These are phyloP conservation scores for Loxodes magnus DNA, from an alignment of 73 alveolate genomes.

Conservation along the genomic window DNA sequence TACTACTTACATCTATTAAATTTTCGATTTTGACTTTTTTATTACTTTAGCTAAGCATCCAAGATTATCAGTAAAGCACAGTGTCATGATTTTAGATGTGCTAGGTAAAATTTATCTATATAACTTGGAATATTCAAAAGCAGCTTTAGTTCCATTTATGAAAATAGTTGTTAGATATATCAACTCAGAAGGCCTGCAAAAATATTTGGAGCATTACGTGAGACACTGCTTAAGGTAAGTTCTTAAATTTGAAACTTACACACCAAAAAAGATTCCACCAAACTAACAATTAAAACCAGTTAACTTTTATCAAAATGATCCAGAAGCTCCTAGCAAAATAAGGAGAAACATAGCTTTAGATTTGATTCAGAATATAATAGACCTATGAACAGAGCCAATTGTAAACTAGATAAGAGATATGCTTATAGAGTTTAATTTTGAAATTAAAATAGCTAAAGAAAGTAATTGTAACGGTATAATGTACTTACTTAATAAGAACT, in stretches of 20 bases:
- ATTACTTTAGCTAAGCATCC: constrained; percentile 83
- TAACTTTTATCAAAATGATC: constrained; percentile 17
- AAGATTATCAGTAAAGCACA: constrained; percentile 75
- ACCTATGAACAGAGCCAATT: constrained; percentile 35
- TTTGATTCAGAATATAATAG: constrained; percentile 24
- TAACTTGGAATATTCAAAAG: constrained; percentile 40
- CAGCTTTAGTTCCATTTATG: constrained; percentile 58
- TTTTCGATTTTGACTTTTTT: constrained; percentile 87
- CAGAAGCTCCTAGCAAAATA: constrained; percentile 20
- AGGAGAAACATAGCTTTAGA: constrained; percentile 42
- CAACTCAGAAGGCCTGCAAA: constrained; percentile 41
- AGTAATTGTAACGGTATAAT: constrained; percentile 46
- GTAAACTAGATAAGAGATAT: constrained; percentile 49
- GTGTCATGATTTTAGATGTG: constrained; percentile 71
- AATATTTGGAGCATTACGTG: constrained; percentile 53
- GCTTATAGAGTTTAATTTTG: constrained; percentile 44
- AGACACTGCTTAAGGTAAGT: constrained; percentile 50
- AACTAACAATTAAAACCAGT: constrained; percentile 15
- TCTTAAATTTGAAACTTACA: constrained; percentile 42
- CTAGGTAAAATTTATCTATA: constrained; percentile 82
- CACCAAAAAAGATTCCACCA: constrained; percentile 9
- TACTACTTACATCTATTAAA: constrained; percentile 68
- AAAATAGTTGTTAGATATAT: constrained; percentile 43
- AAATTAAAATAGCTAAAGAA: constrained; percentile 37
- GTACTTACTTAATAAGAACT: constrained; percentile 55